Evolutionary conservation across 2,329 filamentous ascomycete species (phyloP).

Genomic region (Verticillium nonalfalfae): DNA sequence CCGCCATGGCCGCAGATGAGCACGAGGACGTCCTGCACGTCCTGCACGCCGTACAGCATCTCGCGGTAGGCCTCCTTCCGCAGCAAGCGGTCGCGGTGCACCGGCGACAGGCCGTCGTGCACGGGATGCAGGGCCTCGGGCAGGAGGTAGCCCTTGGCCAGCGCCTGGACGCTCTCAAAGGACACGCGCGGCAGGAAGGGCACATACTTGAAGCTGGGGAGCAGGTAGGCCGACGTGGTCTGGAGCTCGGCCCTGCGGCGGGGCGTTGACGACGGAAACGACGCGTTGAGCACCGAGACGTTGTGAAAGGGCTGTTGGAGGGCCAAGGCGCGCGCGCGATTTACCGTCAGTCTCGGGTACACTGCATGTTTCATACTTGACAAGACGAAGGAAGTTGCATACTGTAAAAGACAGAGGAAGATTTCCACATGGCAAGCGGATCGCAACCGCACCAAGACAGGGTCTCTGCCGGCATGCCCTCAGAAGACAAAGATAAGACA

Average conservation of each 20-base stretch:
- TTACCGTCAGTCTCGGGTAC: slow-evolving; percentile 23
- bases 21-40: slow-evolving; percentile 64
- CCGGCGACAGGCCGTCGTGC: slow-evolving; percentile 52
- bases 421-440: too few species aligned
- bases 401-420: too few species aligned
- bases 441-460: too few species aligned
- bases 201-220: slow-evolving; percentile 80
- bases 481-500: too few species aligned
- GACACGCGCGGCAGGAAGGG: slow-evolving; percentile 60
- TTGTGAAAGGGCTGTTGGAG: slow-evolving; percentile 70
- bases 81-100: slow-evolving; percentile 45
- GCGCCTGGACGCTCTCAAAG: slow-evolving; percentile 46
- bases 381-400: too few species aligned
- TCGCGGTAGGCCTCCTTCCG: slow-evolving; percentile 46
- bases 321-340: slow-evolving; percentile 9
- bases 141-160: slow-evolving; percentile 61
- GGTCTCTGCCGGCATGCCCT: too few species aligned
- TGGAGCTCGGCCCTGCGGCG: slow-evolving; percentile 36
- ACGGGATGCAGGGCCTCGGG: slow-evolving; percentile 55
- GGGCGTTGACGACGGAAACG: slow-evolving; percentile 56
- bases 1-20: slow-evolving; percentile 84
- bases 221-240: slow-evolving; percentile 63
- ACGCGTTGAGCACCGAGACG: slow-evolving; percentile 69
- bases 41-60: slow-evolving; percentile 49
- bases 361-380: too few species aligned